Evolutionary conservation across 2,329 filamentous ascomycete genomes (phyloP).

Genomic region (Trichophyton schoenleinii): DNA sequence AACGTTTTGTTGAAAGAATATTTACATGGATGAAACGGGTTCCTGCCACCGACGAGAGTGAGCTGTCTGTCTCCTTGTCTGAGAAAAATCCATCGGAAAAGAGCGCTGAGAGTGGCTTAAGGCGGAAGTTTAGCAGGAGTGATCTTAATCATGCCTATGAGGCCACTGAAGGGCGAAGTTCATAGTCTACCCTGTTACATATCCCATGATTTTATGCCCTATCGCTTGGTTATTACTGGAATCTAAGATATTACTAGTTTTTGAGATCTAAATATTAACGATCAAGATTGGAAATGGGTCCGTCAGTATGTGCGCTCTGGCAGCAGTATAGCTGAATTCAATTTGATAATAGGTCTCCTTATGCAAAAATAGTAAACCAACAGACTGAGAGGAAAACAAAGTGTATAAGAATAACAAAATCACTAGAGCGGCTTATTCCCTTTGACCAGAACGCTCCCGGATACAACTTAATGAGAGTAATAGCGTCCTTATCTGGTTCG

Average conservation of each 20-base stretch:
- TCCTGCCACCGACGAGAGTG: not conserved
- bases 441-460: no score
- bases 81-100: not conserved
- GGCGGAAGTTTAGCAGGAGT: not conserved
- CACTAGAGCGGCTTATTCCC: no score
- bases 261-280: not conserved
- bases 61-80: not conserved
- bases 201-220: not conserved
- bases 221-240: not conserved
- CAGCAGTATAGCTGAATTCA: no score
- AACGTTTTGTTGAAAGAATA: not conserved
- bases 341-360: no score
- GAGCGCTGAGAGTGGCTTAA: not conserved
- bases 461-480: no score
- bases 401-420: no score
- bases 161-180: not conserved
- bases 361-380: no score
- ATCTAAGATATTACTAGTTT: not conserved
- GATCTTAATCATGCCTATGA: not conserved
- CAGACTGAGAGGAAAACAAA: no score
- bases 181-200: not conserved
- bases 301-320: no score
- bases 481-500: not conserved
- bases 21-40: slow-evolving; percentile 1
- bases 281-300: no score